Percentiles rank a stretch among this genome's conserved stretches.
Conservation (phyloP, 305 asterid genomes). For the Withania somnifera region DNA sequence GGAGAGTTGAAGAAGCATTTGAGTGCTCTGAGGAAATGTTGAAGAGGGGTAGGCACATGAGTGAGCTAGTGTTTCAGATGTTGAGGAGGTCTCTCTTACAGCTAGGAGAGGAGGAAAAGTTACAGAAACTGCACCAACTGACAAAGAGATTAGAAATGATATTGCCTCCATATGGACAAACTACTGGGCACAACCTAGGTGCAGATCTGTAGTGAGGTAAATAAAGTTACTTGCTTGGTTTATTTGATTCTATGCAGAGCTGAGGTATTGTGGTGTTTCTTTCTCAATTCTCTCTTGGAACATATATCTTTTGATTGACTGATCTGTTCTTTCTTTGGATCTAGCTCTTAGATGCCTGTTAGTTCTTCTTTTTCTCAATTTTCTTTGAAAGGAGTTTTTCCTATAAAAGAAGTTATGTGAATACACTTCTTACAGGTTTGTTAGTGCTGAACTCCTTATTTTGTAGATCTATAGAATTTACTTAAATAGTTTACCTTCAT, state of each 20-base stretch:
- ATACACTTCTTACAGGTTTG: no score
- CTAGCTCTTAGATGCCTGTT: not conserved
- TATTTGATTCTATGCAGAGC: not conserved
- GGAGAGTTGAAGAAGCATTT: slow-evolving; percentile 64
- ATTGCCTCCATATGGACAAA: slow-evolving; percentile 30
- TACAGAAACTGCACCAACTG: slow-evolving; percentile 34
- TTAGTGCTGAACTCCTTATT: not conserved
- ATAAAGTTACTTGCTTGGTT: not conserved
- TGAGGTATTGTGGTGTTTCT: not conserved
- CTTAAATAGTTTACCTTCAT: not conserved
- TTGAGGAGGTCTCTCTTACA: slow-evolving; percentile 49
- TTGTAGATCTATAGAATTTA: not conserved
- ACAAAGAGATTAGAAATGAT: slow-evolving; percentile 30
- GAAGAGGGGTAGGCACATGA: slow-evolving; percentile 60
- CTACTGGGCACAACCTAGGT: not conserved
- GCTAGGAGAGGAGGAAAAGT: slow-evolving; percentile 34
- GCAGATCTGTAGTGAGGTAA: not conserved
- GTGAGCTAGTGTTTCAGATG: slow-evolving; percentile 39
- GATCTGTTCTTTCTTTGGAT: not conserved
- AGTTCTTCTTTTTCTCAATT: not conserved
- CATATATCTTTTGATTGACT: not conserved
- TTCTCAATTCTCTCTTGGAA: not conserved
- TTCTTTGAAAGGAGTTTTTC: not conserved
- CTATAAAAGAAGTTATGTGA: not conserved
- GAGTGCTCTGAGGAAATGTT: slow-evolving; percentile 58